Base-by-base conservation (phyloP, 2,329 filamentous ascomycete species). In the Aspergillus sp. region DNA sequence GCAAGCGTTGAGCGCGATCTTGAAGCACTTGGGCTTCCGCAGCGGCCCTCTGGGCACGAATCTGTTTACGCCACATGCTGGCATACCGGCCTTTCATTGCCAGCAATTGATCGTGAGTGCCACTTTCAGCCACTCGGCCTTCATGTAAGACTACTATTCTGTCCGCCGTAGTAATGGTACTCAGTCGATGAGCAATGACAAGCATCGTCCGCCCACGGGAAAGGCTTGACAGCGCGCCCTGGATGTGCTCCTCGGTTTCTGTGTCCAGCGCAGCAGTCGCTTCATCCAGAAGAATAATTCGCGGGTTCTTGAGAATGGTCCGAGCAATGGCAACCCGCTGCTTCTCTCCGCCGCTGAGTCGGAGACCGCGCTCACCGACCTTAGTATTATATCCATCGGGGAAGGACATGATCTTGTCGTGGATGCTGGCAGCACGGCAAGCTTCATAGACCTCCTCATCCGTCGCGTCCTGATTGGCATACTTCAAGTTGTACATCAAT, bases 321-420 rank as follows among this genome's bases (percentile, higher is more conserved):
- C 93, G 88, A 19, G 93, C 93, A 75, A 97, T 96, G 3, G 93
- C 93, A 51, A 97, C 91, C 54, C 93, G 88, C 75, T 97, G 93
- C 75, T 96, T 96, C 77, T 97, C 93, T 55, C 93, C 93, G 60
- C 93, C 93, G 62, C 91, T 96, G 3, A 96, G 82, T 54, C 92
- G 88, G 52, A 96, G 82, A 32, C 93, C 93, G 62, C 93, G 89
- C 76, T 96, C 93, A 65, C 93, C 93, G 54, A 97, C 93, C 74
- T 93, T 94, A 8, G 93, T 96, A 48, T 90, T 81, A 73, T 97
- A 97, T 39, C 88, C 87, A 69, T 96, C 92, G 0, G 93, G 92
- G 78, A 96, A 96, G 2, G 86, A 85, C 77, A 96, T 81, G 68
- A 96, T 96, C 72, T 92, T 92, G 65, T 97, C 92, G 71, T 97